phyloP scores from a whole-genome alignment of 352 stramenopile genomes.

The Phytopythium mirpurense region DNA sequence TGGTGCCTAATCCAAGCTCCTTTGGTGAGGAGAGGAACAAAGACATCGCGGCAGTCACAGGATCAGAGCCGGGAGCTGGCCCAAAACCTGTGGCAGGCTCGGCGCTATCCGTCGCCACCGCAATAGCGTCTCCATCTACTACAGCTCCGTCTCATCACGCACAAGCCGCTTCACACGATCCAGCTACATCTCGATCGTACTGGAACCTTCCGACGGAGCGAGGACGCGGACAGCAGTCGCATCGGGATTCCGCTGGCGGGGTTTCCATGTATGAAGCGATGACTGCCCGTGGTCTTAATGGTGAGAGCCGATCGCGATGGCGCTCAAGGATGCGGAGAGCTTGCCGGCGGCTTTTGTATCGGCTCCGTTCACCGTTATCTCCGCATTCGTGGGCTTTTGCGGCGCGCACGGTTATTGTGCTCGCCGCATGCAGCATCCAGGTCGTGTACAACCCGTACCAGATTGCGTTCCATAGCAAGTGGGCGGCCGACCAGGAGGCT shows the following conservation, averaged over 20 bases:
- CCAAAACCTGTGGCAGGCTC: neutral
- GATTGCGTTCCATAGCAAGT: slow-evolving; percentile 20
- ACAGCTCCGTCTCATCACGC: neutral
- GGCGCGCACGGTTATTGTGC: slow-evolving; percentile 16
- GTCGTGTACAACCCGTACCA: slow-evolving; percentile 29
- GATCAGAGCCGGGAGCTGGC: neutral
- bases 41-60: neutral
- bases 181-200: neutral
- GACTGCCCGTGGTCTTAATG: neutral
- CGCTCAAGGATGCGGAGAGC: neutral
- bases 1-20: neutral
- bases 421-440: slow-evolving; percentile 17
- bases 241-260: neutral
- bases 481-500: slow-evolving; percentile 5
- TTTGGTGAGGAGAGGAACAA: neutral
- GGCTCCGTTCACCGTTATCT: slow-evolving; percentile 9
- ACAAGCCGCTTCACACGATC: neutral
- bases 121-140: neutral
- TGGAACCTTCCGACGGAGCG: neutral
- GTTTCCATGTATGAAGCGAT: neutral
- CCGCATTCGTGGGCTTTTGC: slow-evolving; percentile 17
- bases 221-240: neutral
- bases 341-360: neutral
- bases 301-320: neutral
- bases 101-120: neutral